Evolutionary conservation across 2,329 filamentous ascomycete genomes (phyloP), one percentile per base, ranked within the genome.

Genomic region (Microcyclospora tardicrescens): DNA sequence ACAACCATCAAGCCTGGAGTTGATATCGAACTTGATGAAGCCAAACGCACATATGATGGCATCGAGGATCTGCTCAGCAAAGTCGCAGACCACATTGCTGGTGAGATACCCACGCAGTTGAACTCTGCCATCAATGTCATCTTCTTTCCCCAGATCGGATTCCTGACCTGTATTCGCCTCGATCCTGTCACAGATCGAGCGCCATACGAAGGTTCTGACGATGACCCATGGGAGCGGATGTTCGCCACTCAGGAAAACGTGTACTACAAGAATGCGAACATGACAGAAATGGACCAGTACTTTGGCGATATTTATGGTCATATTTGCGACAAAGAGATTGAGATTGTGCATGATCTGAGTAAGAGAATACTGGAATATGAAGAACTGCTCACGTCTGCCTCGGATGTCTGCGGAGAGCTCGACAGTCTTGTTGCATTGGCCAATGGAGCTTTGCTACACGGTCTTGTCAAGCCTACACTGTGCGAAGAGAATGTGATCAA

Each of bases 71-170:
- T 95, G 10, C 69, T 98, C 11, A 77, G 74, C 2, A 61, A 76
- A 38, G 75, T 85, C 2, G 77, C 79, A 5, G 65, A 68, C 13
- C 71, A 75, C n/a, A 66, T 94, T 40, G 72, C 73, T 1, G 58
- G 61, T 11, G 67, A 69, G 1, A 65, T 91, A 14, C 80, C 86
- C 1, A 66, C 72, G 42, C 66, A 71, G 13, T 59, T 72, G 2
- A 62, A 68, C 15, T 53, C 59, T 2, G 64, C 68, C 10, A 58
- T 81, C 28, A 87, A 87, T 39, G 93, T 93, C 45, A 81, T 91
- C 13, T 94, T 91, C 57, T 81, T 93, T 44, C 89, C 87, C 0
- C 86, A 94, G 52, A 74, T 95, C 29, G 91, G 91, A 0, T 98
- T 95, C 55, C 72, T 95, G 29, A 82, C 86, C 2, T 77, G 81